A percentile compares a stretch with the other conserved stretches of the same genome.
phyloP scores from a whole-genome alignment of 805 yeast genomes.

The Metschnikowia borealis region DNA sequence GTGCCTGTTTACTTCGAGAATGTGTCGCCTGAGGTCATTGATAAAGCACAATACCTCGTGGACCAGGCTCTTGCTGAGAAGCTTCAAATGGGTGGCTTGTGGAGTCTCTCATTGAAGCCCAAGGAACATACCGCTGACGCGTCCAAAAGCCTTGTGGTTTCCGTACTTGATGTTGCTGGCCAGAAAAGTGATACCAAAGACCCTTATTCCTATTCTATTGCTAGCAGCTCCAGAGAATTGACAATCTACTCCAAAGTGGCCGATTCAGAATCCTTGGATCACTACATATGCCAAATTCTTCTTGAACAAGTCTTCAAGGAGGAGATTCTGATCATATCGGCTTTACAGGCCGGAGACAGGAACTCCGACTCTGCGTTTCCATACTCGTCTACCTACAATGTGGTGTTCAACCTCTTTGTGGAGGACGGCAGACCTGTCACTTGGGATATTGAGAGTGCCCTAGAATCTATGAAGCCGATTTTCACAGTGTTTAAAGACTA shows the following conservation, averaged over 20 bases:
- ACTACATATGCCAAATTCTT: constrained; percentile 33
- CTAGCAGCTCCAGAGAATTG: constrained; percentile 35
- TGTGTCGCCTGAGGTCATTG: constrained; percentile 27
- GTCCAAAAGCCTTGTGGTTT: constrained; percentile 24
- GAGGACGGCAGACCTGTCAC: constrained; percentile 63
- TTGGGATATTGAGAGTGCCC: constrained; percentile 68
- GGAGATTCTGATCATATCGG: constrained; percentile 32
- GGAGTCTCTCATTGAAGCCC: constrained; percentile 26
- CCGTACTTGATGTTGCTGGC: constrained; percentile 27
- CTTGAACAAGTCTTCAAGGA: constrained; percentile 36
- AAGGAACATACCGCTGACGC: constrained; percentile 3
- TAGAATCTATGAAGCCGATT: constrained; percentile 54
- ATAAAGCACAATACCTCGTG: constrained; percentile 34
- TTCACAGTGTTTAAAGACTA: constrained; percentile 48
- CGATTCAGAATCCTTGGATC: constrained; percentile 28
- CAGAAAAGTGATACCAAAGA: constrained; percentile 15
- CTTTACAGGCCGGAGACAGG: constrained; percentile 10
- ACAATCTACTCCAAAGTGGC: constrained; percentile 24
- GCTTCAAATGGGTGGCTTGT: constrained; percentile 16
- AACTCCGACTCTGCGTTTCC: constrained; percentile 39
- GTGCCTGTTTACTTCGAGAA: constrained; percentile 45
- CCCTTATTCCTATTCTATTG: constrained; percentile 22
- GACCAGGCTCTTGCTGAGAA: constrained; percentile 24
- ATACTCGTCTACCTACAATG: constrained; percentile 62
- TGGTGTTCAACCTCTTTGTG: constrained; percentile 70